phyloP scores from a whole-genome alignment of 2,329 filamentous ascomycete genomes.

The Thielaviopsis musarum region DNA sequence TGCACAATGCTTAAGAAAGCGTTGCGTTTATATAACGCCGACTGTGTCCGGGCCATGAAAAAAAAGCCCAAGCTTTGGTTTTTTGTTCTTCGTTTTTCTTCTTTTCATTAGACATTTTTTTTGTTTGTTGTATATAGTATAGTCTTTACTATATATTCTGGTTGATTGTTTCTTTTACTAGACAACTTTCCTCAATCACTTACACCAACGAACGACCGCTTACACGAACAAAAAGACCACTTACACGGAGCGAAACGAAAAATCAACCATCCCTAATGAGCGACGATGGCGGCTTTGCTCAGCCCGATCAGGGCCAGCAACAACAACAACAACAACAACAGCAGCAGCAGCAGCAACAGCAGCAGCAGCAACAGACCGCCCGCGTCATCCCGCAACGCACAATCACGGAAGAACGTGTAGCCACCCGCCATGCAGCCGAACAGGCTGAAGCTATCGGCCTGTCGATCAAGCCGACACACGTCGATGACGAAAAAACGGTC shows the following conservation, averaged over 20 bases:
- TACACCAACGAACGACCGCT: neutral
- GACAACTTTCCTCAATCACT: neutral
- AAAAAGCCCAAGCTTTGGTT: too few relatives aligned
- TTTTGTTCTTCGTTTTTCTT: neutral
- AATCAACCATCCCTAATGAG: constrained; percentile 1
- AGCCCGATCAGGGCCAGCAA: neutral
- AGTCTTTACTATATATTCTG: neutral
- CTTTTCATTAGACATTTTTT: neutral
- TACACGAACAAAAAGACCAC: neutral
- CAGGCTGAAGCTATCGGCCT: constrained; percentile 9
- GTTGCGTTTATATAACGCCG: too few relatives aligned
- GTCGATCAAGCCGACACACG: constrained; percentile 8
- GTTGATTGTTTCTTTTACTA: neutral
- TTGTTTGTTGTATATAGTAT: neutral
- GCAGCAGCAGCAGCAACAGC: neutral
- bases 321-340: neutral
- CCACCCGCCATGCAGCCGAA: constrained; percentile 5
- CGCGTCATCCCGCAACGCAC: constrained; percentile 2
- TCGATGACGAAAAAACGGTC: constrained; percentile 3
- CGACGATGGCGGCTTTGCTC: constrained; percentile 9
- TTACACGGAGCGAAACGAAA: too few relatives aligned
- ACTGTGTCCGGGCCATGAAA: too few relatives aligned
- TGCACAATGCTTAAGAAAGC: too few relatives aligned
- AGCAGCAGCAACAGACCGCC: neutral
- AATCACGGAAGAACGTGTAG: constrained; percentile 3